Conservation (phyloP, 345 rosid genomes). For the Populus nigra region DNA sequence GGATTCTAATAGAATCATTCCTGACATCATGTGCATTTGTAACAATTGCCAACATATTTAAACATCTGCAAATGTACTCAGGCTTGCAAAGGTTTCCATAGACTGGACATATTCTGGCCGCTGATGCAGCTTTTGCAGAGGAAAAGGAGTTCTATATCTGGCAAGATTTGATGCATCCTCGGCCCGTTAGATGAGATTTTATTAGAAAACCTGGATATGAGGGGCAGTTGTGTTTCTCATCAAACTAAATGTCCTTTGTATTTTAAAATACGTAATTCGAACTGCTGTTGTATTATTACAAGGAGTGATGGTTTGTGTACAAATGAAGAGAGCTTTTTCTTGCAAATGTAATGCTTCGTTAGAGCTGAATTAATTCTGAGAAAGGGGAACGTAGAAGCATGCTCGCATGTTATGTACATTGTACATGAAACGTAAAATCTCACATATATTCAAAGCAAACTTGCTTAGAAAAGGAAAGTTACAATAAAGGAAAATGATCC, state of each 20-base stretch:
- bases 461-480: neutral
- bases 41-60: neutral
- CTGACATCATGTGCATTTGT: neutral
- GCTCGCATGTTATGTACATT: neutral
- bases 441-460: neutral
- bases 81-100: conserved; percentile 56
- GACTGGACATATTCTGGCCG: conserved; percentile 71
- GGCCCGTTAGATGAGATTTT: neutral
- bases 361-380: neutral
- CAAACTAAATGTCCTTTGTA: too few relatives aligned
- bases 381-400: too few relatives aligned
- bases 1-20: neutral
- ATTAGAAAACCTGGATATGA: neutral
- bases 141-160: conserved; percentile 27
- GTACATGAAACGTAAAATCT: neutral
- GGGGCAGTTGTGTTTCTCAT: neutral
- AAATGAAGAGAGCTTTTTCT: neutral
- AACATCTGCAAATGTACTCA: conserved; percentile 18
- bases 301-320: conserved; percentile 7
- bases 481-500: neutral
- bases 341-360: neutral
- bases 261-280: neutral
- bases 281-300: neutral
- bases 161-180: conserved; percentile 21
- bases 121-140: conserved; percentile 58